Conservation (phyloP, 1,284 basidiomycete species). For the Flammula alnicola region DNA sequence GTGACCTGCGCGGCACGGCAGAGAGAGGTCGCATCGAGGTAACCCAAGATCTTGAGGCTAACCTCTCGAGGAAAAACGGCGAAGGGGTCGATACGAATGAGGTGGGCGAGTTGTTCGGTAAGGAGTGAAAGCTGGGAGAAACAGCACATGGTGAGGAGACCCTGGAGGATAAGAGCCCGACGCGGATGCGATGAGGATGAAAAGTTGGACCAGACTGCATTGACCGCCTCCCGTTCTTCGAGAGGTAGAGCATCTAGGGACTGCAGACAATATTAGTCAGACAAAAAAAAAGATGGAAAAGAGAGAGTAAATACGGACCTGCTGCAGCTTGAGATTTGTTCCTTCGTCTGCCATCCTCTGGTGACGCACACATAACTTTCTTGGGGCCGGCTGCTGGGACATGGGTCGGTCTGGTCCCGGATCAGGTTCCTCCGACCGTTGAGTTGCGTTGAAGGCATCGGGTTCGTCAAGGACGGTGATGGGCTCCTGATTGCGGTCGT, state of each 20-base stretch:
- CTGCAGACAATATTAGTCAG: conserved; percentile 46
- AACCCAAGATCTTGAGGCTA: conserved; percentile 86
- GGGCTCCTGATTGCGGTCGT: conserved; percentile 31
- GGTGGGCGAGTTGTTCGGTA: conserved; percentile 87
- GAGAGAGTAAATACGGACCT: conserved; percentile 56
- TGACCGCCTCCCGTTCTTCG: conserved; percentile 88
- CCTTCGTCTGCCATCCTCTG: conserved; percentile 98
- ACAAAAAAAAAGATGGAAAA: neutral
- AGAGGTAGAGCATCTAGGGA: conserved; percentile 92
- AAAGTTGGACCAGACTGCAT: conserved; percentile 95
- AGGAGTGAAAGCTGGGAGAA: conserved; percentile 98
- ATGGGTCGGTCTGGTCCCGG: conserved; percentile 16
- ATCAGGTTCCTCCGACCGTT: conserved; percentile 22
- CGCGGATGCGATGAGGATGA: conserved; percentile 92
- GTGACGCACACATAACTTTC: conserved; percentile 89
- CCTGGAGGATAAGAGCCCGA: conserved; percentile 93
- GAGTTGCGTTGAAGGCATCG: conserved; percentile 17
- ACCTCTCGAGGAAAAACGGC: conserved; percentile 90
- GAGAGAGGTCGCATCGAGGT: conserved; percentile 94
- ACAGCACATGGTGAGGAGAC: conserved; percentile 99
- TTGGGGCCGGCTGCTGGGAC: conserved; percentile 46
- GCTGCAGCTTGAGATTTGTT: conserved; percentile 90
- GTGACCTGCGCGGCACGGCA: conserved; percentile 96
- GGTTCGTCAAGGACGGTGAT: conserved; percentile 27
- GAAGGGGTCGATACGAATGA: conserved; percentile 97